phyloP scores from a whole-genome alignment of 208 protist species.

The Strigomonas culicis region DNA sequence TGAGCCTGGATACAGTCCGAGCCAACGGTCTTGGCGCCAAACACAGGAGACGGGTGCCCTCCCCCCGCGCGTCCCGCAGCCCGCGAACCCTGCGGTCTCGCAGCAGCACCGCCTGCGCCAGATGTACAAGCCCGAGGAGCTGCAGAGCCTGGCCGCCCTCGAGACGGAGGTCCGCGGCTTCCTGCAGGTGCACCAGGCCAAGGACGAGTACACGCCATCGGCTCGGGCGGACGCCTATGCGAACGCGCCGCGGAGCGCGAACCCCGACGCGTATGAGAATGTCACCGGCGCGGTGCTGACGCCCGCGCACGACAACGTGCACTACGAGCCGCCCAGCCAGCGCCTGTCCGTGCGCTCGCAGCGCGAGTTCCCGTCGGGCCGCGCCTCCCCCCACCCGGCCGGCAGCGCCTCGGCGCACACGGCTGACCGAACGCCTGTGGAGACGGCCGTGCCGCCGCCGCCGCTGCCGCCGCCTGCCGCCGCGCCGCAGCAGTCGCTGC shows the following conservation, averaged over 20 bases:
- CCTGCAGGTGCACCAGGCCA: slow-evolving; percentile 20
- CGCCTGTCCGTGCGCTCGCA: neutral
- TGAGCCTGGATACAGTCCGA: slow-evolving; percentile 27
- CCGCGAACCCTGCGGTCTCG: slow-evolving; percentile 17
- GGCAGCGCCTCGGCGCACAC: neutral
- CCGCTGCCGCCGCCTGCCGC: neutral
- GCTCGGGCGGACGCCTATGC: slow-evolving; percentile 3
- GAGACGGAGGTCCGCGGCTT: slow-evolving; percentile 56
- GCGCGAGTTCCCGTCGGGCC: neutral
- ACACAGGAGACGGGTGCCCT: neutral
- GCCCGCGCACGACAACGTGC: neutral
- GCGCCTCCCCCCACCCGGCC: neutral
- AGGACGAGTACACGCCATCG: slow-evolving; percentile 11
- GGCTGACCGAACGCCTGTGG: too few species aligned
- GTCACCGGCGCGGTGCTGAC: neutral
- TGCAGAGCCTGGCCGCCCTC: slow-evolving; percentile 45
- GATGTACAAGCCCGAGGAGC: slow-evolving; percentile 54
- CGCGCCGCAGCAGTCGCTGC: neutral
- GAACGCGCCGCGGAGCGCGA: slow-evolving; percentile 11
- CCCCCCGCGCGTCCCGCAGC: slow-evolving; percentile 27
- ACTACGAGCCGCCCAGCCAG: neutral
- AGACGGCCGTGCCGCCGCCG: neutral
- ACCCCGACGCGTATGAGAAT: slow-evolving; percentile 10
- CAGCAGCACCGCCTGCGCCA: slow-evolving; percentile 33
- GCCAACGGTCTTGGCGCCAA: slow-evolving; percentile 10